These are phyloP conservation scores for Colletotrichum abscissum DNA, from an alignment of 2,329 filamentous ascomycete species.

Conservation along the genomic window DNA sequence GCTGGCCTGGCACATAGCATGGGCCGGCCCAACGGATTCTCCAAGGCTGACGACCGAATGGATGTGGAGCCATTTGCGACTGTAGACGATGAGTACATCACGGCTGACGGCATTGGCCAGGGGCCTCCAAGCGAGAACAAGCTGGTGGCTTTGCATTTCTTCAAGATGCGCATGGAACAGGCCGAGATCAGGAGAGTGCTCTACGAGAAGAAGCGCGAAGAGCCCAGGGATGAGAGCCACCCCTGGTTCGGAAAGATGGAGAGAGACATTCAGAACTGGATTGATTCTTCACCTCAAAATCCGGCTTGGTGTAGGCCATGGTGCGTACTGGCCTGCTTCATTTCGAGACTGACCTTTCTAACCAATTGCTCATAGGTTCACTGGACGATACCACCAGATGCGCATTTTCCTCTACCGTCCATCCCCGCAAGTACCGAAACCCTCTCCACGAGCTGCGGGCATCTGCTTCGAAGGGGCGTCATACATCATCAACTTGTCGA, in stretches of 20 bases:
- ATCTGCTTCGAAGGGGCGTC: constrained; percentile 86
- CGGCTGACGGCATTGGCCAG: constrained; percentile 76
- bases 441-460: constrained; percentile 80
- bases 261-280: constrained; percentile 82
- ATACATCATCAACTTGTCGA: constrained; percentile 84
- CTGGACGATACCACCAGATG: constrained; percentile 84
- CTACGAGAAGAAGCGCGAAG: constrained; percentile 84
- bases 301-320: constrained; percentile 80
- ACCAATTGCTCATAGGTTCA: constrained; percentile 61
- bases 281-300: constrained; percentile 78
- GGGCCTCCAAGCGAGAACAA: constrained; percentile 84
- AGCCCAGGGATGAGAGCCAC: constrained; percentile 82
- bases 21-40: constrained; percentile 87
- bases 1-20: constrained; percentile 88
- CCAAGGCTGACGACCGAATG: constrained; percentile 83
- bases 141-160: constrained; percentile 90
- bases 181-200: constrained; percentile 87
- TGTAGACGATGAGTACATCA: constrained; percentile 87
- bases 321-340: constrained; percentile 59
- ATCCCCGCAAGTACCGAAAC: constrained; percentile 90
- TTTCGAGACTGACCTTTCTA: not conserved
- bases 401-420: constrained; percentile 89
- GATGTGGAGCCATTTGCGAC: constrained; percentile 88
- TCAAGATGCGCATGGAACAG: constrained; percentile 89
- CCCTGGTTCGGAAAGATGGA: constrained; percentile 90